Conservation (phyloP, 2,329 filamentous ascomycete species). For the Xylaria sp. region DNA sequence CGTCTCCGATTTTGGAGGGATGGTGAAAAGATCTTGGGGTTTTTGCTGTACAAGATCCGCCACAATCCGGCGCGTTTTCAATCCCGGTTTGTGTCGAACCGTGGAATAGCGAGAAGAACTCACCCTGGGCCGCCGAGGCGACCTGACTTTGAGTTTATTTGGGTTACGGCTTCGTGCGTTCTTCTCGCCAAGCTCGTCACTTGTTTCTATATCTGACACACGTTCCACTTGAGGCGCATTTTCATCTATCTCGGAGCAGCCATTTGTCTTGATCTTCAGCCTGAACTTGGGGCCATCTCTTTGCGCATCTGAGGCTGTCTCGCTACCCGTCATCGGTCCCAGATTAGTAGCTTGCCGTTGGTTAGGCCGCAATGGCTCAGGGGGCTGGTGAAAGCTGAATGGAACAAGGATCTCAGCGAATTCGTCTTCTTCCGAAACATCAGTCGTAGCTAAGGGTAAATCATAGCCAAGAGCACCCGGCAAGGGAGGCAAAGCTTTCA, state of each 20-base stretch:
- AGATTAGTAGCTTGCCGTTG: not conserved
- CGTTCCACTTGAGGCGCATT: slow-evolving; percentile 28
- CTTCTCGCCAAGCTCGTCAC: slow-evolving; percentile 14
- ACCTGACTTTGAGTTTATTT: slow-evolving; percentile 43
- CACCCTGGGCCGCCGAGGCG: slow-evolving; percentile 35
- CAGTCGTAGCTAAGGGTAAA: slow-evolving; percentile 37
- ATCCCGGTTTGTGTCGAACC: slow-evolving; percentile 39
- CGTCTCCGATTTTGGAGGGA: slow-evolving; percentile 36
- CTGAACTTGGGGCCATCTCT: slow-evolving; percentile 43
- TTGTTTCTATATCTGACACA: slow-evolving; percentile 29
- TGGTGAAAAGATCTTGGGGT: slow-evolving; percentile 43
- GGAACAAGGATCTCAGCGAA: slow-evolving; percentile 46
- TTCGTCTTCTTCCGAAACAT: slow-evolving; percentile 41
- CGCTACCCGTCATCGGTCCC: not conserved
- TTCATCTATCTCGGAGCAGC: slow-evolving; percentile 33
- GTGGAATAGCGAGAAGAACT: slow-evolving; percentile 39
- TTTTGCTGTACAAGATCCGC: slow-evolving; percentile 36
- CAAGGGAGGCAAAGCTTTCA: slow-evolving; percentile 62
- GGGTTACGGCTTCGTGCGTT: slow-evolving; percentile 24
- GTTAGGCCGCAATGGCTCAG: not conserved
- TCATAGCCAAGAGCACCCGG: slow-evolving; percentile 48
- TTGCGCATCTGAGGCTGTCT: slow-evolving; percentile 24
- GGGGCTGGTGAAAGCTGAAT: slow-evolving; percentile 38
- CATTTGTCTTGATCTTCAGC: slow-evolving; percentile 42
- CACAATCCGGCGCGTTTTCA: slow-evolving; percentile 32